Conservation (phyloP, 1,139 yeast species). For the Meyerozyma sp. region DNA sequence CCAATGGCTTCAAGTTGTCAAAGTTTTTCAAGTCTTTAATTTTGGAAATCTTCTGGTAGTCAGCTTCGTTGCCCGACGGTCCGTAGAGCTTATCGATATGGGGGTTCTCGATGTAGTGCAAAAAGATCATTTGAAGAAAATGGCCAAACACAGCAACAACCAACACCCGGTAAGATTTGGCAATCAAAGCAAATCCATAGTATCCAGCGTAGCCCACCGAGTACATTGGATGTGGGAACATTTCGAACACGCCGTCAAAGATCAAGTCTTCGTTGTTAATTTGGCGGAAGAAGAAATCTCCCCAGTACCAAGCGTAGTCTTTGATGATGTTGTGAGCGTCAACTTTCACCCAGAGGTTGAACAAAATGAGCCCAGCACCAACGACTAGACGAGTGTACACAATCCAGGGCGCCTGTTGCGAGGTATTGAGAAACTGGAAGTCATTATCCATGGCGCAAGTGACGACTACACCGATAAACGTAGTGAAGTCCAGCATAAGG, state of each 20-base stretch:
- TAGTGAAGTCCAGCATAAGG: constrained; percentile 80
- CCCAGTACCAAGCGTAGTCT: constrained; percentile 96
- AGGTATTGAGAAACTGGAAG: constrained; percentile 32
- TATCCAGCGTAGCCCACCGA: constrained; percentile 87
- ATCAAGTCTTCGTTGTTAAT: constrained; percentile 69
- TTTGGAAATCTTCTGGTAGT: constrained; percentile 30
- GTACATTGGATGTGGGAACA: constrained; percentile 94
- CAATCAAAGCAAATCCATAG: constrained; percentile 76
- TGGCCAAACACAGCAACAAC: constrained; percentile 74
- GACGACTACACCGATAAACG: constrained; percentile 66
- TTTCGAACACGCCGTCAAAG: constrained; percentile 86
- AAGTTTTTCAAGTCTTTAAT: constrained; percentile 41
- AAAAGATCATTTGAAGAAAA: constrained; percentile 70
- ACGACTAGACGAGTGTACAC: constrained; percentile 31
- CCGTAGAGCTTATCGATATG: constrained; percentile 81
- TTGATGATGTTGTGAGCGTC: constrained; percentile 88
- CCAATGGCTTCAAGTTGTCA: constrained; percentile 55
- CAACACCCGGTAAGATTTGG: constrained; percentile 71
- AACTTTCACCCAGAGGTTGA: constrained; percentile 81
- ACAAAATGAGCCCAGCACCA: constrained; percentile 51
- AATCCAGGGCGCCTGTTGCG: constrained; percentile 29
- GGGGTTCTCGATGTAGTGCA: constrained; percentile 78
- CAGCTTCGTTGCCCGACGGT: constrained; percentile 35
- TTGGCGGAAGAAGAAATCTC: constrained; percentile 83
- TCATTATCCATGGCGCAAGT: constrained; percentile 46